These are phyloP conservation scores for Raddia guianensis DNA, from an alignment of 176 grass and related monocot species.

Conservation along the genomic window DNA sequence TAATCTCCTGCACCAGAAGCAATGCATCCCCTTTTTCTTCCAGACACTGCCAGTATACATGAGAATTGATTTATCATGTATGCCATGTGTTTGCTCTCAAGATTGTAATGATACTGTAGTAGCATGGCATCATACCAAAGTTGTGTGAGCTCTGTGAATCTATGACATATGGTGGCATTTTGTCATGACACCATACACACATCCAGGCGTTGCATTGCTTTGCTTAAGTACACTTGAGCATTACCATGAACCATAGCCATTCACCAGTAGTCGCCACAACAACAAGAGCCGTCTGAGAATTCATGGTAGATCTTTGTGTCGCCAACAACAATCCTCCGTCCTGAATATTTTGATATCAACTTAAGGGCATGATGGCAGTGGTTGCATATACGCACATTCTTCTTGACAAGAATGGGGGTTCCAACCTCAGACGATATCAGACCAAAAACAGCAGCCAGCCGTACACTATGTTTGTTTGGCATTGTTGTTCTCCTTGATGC, in stretches of 20 bases:
- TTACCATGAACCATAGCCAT: slow-evolving; percentile 3
- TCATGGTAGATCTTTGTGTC: slow-evolving; percentile 79
- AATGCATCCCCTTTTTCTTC: neutral
- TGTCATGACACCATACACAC: neutral
- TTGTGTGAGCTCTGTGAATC: neutral
- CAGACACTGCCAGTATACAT: neutral
- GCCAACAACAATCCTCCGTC: slow-evolving; percentile 71
- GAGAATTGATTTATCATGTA: neutral
- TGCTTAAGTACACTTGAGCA: neutral
- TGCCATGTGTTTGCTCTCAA: neutral
- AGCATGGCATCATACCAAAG: neutral
- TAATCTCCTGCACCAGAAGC: neutral
- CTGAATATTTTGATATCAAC: slow-evolving; percentile 61
- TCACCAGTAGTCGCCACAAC: slow-evolving; percentile 93
- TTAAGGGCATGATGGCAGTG: slow-evolving; percentile 81
- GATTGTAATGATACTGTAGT: slow-evolving; percentile 5
- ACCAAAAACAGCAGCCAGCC: slow-evolving; percentile 70
- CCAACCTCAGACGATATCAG: slow-evolving; percentile 70
- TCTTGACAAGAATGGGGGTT: slow-evolving; percentile 74
- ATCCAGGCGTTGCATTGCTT: neutral
- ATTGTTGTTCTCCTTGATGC: slow-evolving; percentile 33
- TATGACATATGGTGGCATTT: neutral
- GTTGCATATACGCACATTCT: slow-evolving; percentile 87
- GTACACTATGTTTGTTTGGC: slow-evolving; percentile 73
- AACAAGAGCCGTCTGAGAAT: slow-evolving; percentile 79